Evolutionary conservation across 495 filamentous ascomycete genomes (phyloP), one percentile per base, ranked within the genome.

Genomic region (Aspergillus olivimuriae): DNA sequence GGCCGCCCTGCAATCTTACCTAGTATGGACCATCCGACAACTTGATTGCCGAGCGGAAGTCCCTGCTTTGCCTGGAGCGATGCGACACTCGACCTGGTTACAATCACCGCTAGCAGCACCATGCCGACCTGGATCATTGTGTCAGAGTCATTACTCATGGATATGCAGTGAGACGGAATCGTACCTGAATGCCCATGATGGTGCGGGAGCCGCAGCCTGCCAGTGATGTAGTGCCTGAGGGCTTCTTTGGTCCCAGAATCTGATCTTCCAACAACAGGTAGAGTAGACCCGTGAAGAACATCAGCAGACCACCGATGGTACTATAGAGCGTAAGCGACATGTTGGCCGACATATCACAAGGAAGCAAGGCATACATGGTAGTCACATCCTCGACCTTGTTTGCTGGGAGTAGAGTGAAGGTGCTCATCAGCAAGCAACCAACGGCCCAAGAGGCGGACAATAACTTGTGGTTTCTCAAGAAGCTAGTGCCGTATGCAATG

Each of bases 361-460:
- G 11, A 11, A 28, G 24, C 24, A 26, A 26, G 2, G 24, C 47
- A 36, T 70, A 94, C 87, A 95, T 94, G 36, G 88, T 68, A 49
- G 60, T 74, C 14, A 86, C 56, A 60, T 86, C 73, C 60, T 99
- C 94, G 1, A 78, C 69, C 56, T 96, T 99, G 52, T 84, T 78
- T 0, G 83, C 94, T 4, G 89, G 86, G 11, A 99, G 72, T 17
- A 96, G 62, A 15, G 94, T 97, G 53, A 99, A 99, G 17, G 76
- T 72, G 55, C 89, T 90, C 90, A 96, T 97, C 4, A 83, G 60
- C 2, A 76, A 39, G 59, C 89, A 95, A 9, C 83, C 82, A 18
- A 84, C 55, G 9, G 76, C 73, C 94, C 94, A 99, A 2, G 80
- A 82, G 2, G 61, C 67, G 41, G 74, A 74, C n/a, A 95, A 71